A percentile compares a stretch with the other conserved stretches of the same genome.
These are phyloP conservation scores for Narthecium ossifragum DNA, from an alignment of 106 monocot species.

Conservation along the genomic window DNA sequence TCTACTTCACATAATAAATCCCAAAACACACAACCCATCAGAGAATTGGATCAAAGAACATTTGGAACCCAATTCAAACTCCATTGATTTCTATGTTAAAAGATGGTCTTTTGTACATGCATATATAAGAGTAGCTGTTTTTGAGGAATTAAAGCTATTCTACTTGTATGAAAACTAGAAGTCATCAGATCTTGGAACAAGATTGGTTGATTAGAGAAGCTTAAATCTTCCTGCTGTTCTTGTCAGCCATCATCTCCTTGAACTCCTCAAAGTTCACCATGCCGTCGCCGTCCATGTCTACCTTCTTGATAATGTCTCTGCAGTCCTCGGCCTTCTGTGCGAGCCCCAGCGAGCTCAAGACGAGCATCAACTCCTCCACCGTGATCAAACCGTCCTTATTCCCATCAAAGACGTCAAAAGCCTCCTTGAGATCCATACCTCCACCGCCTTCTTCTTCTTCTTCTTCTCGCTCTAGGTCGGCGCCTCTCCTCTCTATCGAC, in stretches of 20 bases:
- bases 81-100: too few relatives aligned
- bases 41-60: too few relatives aligned
- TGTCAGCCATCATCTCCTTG: conserved; percentile 57
- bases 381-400: conserved; percentile 54
- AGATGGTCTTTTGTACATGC: too few relatives aligned
- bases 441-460: background rate
- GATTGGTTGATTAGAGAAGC: too few relatives aligned
- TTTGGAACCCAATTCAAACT: too few relatives aligned
- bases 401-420: conserved; percentile 53
- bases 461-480: background rate
- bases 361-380: conserved; percentile 41
- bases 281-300: conserved; percentile 66
- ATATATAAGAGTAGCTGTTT: too few relatives aligned
- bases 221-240: conserved; percentile 8
- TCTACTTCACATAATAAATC: too few relatives aligned
- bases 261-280: conserved; percentile 65
- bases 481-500: conserved; percentile 2
- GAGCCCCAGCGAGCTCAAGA: conserved; percentile 32
- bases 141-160: too few relatives aligned
- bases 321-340: conserved; percentile 29
- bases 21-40: too few relatives aligned
- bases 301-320: conserved; percentile 49
- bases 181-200: too few relatives aligned
- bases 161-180: too few relatives aligned
- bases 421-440: conserved; percentile 33